Evolutionary conservation across 2,329 filamentous ascomycete genomes (phyloP).

Genomic region (Aspergillaceae sp.): DNA sequence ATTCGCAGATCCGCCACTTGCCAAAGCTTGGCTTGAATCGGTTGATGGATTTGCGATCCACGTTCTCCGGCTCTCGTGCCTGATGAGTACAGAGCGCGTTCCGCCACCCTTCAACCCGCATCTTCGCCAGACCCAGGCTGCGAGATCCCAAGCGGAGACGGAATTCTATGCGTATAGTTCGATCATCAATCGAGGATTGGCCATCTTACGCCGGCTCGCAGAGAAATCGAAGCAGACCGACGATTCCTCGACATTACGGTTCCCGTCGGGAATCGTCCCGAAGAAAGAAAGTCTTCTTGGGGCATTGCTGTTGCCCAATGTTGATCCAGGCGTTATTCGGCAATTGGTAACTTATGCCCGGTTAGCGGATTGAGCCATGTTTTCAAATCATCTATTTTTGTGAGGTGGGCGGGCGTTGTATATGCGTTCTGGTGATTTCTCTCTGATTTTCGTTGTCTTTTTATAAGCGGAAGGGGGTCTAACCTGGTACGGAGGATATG

Average conservation of each 20-base stretch:
- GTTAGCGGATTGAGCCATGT: slow-evolving; percentile 37
- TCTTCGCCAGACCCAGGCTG: slow-evolving; percentile 25
- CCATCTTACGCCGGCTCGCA: slow-evolving; percentile 57
- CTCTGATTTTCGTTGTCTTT: slow-evolving; percentile 5
- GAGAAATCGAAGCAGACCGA: slow-evolving; percentile 55
- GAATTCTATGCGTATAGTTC: slow-evolving; percentile 36
- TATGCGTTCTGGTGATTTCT: neutral
- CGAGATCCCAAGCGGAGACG: slow-evolving; percentile 30
- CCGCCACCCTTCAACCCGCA: slow-evolving; percentile 9
- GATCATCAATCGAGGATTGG: slow-evolving; percentile 60
- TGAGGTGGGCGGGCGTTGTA: slow-evolving; percentile 4
- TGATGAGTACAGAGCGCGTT: slow-evolving; percentile 59
- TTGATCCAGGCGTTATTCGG: slow-evolving; percentile 55
- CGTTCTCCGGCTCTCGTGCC: slow-evolving; percentile 64
- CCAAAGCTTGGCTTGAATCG: slow-evolving; percentile 71
- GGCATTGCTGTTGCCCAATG: slow-evolving; percentile 57
- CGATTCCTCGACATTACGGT: slow-evolving; percentile 40
- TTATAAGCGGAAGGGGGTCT: slow-evolving; percentile 5
- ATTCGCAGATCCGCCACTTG: slow-evolving; percentile 64
- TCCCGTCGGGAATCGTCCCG: slow-evolving; percentile 57
- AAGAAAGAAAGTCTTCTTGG: slow-evolving; percentile 59
- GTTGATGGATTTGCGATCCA: slow-evolving; percentile 77
- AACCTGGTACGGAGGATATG: too few relatives aligned
- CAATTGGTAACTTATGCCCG: slow-evolving; percentile 58
- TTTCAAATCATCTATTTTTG: neutral